Conservation (phyloP, 2,329 filamentous ascomycete species). For the Rutstroemia sp. region DNA sequence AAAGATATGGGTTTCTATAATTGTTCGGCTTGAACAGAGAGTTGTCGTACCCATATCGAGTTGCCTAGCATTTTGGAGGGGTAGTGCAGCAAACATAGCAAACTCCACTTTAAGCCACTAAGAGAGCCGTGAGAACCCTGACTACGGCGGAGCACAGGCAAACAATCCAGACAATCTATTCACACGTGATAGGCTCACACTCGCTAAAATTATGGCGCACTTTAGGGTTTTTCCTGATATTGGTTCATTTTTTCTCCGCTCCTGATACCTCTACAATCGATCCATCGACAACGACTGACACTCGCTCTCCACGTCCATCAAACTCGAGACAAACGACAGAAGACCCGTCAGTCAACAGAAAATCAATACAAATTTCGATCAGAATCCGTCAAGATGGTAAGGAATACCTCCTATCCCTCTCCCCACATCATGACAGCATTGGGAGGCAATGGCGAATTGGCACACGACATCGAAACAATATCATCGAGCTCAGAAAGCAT, state of each 20-base stretch:
- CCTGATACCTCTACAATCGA: conserved; percentile 9
- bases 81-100: neutral
- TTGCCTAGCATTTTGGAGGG: neutral
- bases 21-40: neutral
- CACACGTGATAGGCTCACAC: conserved; percentile 10
- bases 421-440: neutral
- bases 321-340: conserved; percentile 25
- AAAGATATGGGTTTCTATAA: neutral
- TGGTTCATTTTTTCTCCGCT: conserved; percentile 12
- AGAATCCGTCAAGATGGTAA: conserved; percentile 65
- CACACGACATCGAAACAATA: conserved; percentile 24
- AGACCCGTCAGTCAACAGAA: conserved; percentile 29
- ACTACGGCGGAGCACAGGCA: neutral
- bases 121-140: neutral
- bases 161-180: neutral
- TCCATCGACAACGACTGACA: conserved; percentile 31
- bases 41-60: neutral
- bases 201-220: conserved; percentile 11
- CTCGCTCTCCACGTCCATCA: conserved; percentile 30
- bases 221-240: conserved; percentile 10
- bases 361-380: conserved; percentile 30
- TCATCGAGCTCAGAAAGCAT: conserved; percentile 8
- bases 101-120: neutral
- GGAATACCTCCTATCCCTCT: conserved; percentile 26
- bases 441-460: conserved; percentile 19